phyloP scores from a whole-genome alignment of 192 early-diverging fungal species.

The Ambispora gerdemannii region DNA sequence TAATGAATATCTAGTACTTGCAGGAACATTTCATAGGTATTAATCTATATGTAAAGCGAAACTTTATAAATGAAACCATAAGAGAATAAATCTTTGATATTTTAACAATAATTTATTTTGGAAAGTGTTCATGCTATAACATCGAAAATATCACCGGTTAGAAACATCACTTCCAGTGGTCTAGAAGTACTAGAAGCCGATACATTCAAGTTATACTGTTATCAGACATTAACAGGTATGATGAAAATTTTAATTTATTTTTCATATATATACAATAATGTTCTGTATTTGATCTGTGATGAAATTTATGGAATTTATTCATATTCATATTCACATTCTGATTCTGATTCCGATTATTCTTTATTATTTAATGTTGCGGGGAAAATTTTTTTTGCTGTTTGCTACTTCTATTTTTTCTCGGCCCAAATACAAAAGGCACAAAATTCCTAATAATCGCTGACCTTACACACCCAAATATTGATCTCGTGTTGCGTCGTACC shows the following conservation, averaged over 20 bases:
- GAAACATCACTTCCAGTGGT: constrained; percentile 63
- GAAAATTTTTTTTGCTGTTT: too few species aligned
- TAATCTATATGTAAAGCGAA: constrained; percentile 3
- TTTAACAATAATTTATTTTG: background rate
- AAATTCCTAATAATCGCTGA: constrained; percentile 94
- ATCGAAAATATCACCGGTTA: constrained; percentile 84
- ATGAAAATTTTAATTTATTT: too few species aligned
- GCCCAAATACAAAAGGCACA: too few species aligned
- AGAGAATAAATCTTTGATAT: too few species aligned
- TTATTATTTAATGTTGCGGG: too few species aligned
- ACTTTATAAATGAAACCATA: constrained; percentile 11
- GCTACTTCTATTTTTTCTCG: too few species aligned
- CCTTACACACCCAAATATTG: constrained; percentile 66
- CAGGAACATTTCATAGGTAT: constrained; percentile 95
- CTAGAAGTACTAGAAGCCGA: constrained; percentile 92
- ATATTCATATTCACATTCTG: background rate
- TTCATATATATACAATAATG: too few species aligned
- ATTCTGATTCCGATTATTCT: too few species aligned
- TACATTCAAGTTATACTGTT: constrained; percentile 87
- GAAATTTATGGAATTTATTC: too few species aligned
- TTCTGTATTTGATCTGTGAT: too few species aligned
- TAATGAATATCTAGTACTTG: constrained; percentile 97
- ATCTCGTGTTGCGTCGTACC: constrained; percentile 60
- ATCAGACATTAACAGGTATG: constrained; percentile 87
- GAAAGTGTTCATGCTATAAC: constrained; percentile 92